Base-by-base conservation (phyloP, 169 alveolate species). In the Cryptosporidium sp. region DNA sequence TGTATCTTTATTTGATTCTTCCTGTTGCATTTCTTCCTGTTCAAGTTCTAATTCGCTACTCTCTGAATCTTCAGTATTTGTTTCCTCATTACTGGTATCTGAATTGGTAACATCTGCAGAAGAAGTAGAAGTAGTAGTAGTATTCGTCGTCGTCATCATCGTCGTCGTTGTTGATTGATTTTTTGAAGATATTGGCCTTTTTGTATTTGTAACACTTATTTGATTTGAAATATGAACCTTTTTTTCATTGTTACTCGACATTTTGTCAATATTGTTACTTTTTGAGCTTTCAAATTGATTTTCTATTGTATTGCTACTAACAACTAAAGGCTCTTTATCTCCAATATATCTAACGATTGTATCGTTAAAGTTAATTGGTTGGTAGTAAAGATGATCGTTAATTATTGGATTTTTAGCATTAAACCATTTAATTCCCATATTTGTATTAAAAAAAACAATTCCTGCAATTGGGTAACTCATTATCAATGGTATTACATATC, bases 371-470 rank as follows among this genome's bases (percentile, higher is more conserved):
- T 80, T 80, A 14, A 80, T 39, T 48, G 89, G 89, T 31, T 65
- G 89, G 35, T 80, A 80, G 52, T 80, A 80, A 33, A 60, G 44
- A 39, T 80, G 89, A 23, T 80, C 89, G 65, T 65, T 80, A 42
- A 80, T 80, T 44, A 80, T 1, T n/a, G 89, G 89, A 62, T 80
- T 80, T 39, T 29, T 42, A 23, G 89, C 89, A 37, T 39, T 80
- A 45, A 80, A 80, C 89, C 89, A 80, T 67, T 80, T 80, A 80
- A 80, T 80, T 16, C 89, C 89, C 89, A 80, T 80, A 80, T 80
- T 80, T 23, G 89, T 80, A 65, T 80, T 80, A 65, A 80, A 80
- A 29, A 80, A 80, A n/a, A 80, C 75, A 80, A 80, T 80, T 31
- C 89, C 89, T 16, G 89, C 72, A 21, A 80, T 44, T 8, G 72